Conservation (phyloP, 2,329 filamentous ascomycete species). For the Grosmannia huntii region DNA sequence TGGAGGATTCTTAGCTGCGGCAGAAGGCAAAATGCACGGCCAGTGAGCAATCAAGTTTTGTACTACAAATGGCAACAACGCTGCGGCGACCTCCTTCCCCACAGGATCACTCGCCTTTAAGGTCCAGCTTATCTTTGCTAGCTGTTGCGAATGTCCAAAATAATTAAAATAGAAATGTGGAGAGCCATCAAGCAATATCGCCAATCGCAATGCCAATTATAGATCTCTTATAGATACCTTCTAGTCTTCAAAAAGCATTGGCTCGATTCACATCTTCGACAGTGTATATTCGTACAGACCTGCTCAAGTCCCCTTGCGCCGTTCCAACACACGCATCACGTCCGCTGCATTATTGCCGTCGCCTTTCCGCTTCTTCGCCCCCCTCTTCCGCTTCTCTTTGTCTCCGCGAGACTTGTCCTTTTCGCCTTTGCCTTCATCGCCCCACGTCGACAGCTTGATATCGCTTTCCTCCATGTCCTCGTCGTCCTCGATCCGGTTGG, state of each 20-base stretch:
- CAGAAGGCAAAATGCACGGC: not conserved
- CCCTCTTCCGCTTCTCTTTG: constrained; percentile 53
- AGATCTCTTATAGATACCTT: not conserved
- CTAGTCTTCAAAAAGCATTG: not conserved
- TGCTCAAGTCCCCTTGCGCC: constrained; percentile 18
- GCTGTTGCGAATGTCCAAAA: not conserved
- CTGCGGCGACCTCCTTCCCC: not conserved
- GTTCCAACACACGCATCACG: constrained; percentile 67
- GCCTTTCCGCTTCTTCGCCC: constrained; percentile 62
- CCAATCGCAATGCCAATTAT: not conserved
- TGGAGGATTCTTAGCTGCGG: not conserved
- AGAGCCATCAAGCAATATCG: not conserved
- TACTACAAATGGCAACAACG: not conserved
- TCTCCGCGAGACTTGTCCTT: constrained; percentile 29
- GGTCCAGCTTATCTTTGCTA: not conserved
- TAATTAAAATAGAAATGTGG: not conserved
- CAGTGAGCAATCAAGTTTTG: not conserved
- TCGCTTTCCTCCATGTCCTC: constrained; percentile 63
- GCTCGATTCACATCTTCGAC: no score
- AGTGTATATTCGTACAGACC: not conserved
- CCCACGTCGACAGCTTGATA: constrained; percentile 56
- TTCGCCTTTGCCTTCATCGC: constrained; percentile 37
- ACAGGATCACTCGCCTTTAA: not conserved
- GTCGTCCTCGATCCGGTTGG: constrained; percentile 74
- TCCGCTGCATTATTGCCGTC: constrained; percentile 68